phyloP scores from a whole-genome alignment of 2,329 filamentous ascomycete species.

The Ophiocordyceps camponoti-floridani region DNA sequence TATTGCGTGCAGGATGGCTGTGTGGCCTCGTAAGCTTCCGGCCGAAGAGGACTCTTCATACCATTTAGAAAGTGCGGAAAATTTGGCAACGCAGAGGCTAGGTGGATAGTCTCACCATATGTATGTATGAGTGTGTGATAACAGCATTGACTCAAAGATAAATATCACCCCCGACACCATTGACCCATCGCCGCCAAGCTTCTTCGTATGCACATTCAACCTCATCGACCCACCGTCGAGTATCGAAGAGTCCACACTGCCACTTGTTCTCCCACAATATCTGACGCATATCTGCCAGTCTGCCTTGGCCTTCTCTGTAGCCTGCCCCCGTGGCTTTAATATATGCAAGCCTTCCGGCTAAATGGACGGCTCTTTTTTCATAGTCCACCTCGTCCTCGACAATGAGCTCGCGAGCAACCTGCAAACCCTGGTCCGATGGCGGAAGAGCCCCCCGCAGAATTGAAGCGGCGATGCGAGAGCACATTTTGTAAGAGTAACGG shows the following conservation, averaged over 20 bases:
- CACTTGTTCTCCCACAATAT: slow-evolving; percentile 72
- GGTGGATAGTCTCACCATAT: no score
- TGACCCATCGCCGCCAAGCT: slow-evolving; percentile 79
- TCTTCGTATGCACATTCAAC: slow-evolving; percentile 76
- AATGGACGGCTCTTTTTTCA: slow-evolving; percentile 53
- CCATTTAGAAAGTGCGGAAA: no score
- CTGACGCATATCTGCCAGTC: slow-evolving; percentile 61
- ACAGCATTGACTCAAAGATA: slow-evolving; percentile 33
- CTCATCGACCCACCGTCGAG: slow-evolving; percentile 75
- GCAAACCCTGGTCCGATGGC: slow-evolving; percentile 44
- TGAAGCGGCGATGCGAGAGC: slow-evolving; percentile 90
- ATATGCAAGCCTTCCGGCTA: slow-evolving; percentile 50
- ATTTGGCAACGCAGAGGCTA: no score
- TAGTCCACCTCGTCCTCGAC: slow-evolving; percentile 66
- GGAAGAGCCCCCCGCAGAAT: slow-evolving; percentile 84
- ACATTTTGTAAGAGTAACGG: slow-evolving; percentile 96
- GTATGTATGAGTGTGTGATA: no score
- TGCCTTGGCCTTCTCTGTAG: slow-evolving; percentile 41
- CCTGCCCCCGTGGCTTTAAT: slow-evolving; percentile 16
- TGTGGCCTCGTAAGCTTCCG: no score
- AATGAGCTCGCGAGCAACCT: slow-evolving; percentile 58
- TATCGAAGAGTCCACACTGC: slow-evolving; percentile 81
- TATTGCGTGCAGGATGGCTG: no score
- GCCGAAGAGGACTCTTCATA: no score
- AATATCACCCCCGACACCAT: slow-evolving; percentile 79